These are phyloP conservation scores for Miamiensis avidus DNA, from an alignment of 169 alveolate genomes.

Conservation along the genomic window DNA sequence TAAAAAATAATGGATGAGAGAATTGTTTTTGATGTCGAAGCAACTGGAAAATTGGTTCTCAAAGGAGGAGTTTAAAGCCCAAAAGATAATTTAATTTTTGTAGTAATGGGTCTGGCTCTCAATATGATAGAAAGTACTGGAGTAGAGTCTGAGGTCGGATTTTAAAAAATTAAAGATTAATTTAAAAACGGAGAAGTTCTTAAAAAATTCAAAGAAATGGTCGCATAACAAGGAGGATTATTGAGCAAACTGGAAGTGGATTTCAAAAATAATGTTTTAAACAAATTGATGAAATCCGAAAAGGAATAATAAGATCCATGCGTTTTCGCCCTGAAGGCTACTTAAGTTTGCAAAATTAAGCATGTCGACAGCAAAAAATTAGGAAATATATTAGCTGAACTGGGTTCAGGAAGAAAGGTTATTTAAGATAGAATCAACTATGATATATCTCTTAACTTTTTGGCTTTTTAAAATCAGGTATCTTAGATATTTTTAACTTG, in stretches of 20 bases:
- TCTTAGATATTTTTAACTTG: background rate
- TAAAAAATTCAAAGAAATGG: slow-evolving; percentile 41
- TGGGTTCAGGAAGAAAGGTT: slow-evolving; percentile 46
- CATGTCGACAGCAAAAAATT: slow-evolving; percentile 30
- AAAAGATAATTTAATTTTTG: slow-evolving; percentile 32
- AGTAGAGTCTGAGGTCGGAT: slow-evolving; percentile 23
- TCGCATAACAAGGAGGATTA: slow-evolving; percentile 43
- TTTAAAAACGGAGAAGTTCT: slow-evolving; percentile 48
- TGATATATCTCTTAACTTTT: slow-evolving; percentile 5
- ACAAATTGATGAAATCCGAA: slow-evolving; percentile 41
- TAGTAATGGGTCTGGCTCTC: slow-evolving; percentile 26
- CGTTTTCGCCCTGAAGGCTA: slow-evolving; percentile 33
- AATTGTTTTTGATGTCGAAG: background rate
- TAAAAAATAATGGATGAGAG: slow-evolving; percentile 2
- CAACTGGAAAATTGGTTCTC: slow-evolving; percentile 24
- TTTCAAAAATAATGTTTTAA: slow-evolving; percentile 7
- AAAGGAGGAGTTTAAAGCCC: slow-evolving; percentile 42
- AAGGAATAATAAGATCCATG: slow-evolving; percentile 6
- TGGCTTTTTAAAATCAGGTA: background rate
- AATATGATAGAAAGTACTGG: slow-evolving; percentile 28
- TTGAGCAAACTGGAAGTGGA: slow-evolving; percentile 1
- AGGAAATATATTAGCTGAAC: slow-evolving; percentile 38
- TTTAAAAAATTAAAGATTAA: slow-evolving; percentile 28
- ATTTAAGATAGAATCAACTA: slow-evolving; percentile 38
- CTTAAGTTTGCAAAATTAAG: slow-evolving; percentile 28